These are phyloP conservation scores for Dichomitus squalens DNA, from an alignment of 1,284 basidiomycete species.

Conservation along the genomic window DNA sequence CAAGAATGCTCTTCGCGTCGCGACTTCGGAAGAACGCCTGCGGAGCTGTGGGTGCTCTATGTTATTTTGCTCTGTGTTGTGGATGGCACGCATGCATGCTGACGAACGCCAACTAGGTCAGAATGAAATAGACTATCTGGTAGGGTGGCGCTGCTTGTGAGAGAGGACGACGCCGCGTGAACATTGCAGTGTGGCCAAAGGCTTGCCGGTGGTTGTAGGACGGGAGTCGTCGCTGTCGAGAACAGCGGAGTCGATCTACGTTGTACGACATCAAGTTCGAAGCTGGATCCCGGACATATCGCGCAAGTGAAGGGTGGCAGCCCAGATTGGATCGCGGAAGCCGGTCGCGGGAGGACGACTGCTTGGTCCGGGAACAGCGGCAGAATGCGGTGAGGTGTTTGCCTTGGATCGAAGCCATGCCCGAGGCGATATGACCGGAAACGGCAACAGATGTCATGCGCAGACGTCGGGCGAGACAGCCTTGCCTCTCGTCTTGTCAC, in stretches of 20 bases:
- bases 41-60: too few species aligned
- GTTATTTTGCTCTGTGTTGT: not conserved
- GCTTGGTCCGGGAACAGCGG: not conserved
- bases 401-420: constrained; percentile 1
- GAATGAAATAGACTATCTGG: too few species aligned
- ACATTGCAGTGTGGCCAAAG: too few species aligned
- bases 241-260: not conserved
- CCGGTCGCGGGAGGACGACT: constrained; percentile 1
- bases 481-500: constrained; percentile 8
- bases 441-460: constrained; percentile 17
- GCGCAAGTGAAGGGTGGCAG: constrained; percentile 3
- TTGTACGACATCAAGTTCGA: too few species aligned
- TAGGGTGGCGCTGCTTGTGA: too few species aligned
- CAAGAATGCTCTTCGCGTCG: too few species aligned
- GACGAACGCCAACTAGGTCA: not conserved
- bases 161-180: too few species aligned
- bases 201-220: too few species aligned
- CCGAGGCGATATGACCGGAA: constrained; percentile 13
- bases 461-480: constrained; percentile 18
- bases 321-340: constrained; percentile 12
- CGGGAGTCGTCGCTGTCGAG: too few species aligned
- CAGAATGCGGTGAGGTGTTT: constrained; percentile 2
- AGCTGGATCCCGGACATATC: not conserved
- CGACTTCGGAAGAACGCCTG: too few species aligned
- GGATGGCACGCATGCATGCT: not conserved